Conservation (phyloP, 305 asterid species). For the Andrographis paniculata region DNA sequence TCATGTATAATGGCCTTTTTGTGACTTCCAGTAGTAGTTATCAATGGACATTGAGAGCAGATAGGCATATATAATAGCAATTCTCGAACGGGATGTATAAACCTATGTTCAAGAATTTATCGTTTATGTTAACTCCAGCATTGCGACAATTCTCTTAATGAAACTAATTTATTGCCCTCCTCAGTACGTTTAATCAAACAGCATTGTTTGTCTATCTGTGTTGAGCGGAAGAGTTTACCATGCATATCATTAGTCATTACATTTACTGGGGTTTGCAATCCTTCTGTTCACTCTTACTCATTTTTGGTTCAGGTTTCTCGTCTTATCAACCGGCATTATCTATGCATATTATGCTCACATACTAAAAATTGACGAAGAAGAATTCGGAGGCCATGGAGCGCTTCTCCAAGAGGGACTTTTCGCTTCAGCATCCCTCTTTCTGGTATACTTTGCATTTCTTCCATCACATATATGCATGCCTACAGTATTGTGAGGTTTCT, state of each 20-base stretch:
- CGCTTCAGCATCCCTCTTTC: slow-evolving; percentile 79
- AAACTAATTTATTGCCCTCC: no score
- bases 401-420: slow-evolving; percentile 95
- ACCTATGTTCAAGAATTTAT: no score
- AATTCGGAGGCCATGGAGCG: slow-evolving; percentile 90
- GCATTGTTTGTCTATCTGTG: no score
- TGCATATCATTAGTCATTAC: not conserved
- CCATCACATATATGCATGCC: not conserved
- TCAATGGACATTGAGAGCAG: not conserved
- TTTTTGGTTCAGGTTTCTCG: slow-evolving; percentile 45
- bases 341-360: slow-evolving; percentile 71
- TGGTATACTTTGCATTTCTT: slow-evolving; percentile 35
- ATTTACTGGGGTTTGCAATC: no score
- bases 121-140: no score
- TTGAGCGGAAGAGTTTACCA: not conserved
- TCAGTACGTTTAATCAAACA: no score
- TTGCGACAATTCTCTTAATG: no score
- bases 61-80: not conserved
- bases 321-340: slow-evolving; percentile 67
- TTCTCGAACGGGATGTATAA: no score
- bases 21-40: not conserved
- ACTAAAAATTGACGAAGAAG: slow-evolving; percentile 91
- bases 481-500: not conserved
- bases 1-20: not conserved
- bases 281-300: not conserved